Percentiles rank a stretch among this genome's conserved stretches.
Conservation (phyloP, 495 filamentous ascomycete genomes). For the Wilcoxina mikolae region DNA sequence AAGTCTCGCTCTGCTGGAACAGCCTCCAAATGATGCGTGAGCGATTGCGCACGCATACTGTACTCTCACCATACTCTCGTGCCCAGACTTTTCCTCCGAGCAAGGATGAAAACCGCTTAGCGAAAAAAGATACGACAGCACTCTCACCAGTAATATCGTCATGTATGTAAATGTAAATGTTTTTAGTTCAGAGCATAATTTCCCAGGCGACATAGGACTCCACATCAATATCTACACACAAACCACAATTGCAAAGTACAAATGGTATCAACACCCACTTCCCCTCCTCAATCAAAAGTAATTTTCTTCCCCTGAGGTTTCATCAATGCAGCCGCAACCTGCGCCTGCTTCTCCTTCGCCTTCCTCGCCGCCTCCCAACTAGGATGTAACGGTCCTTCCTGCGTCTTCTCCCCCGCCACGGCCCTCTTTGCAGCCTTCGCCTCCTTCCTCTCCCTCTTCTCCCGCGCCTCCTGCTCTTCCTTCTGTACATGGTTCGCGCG, state of each 20-base stretch:
- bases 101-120: too few relatives aligned
- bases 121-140: too few relatives aligned
- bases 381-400: conserved; percentile 57
- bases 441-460: conserved; percentile 32
- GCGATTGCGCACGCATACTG: too few relatives aligned
- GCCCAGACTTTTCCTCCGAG: too few relatives aligned
- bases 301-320: conserved; percentile 60
- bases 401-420: conserved; percentile 10
- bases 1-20: too few relatives aligned
- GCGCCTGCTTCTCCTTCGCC: conserved; percentile 56
- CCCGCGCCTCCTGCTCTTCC: conserved; percentile 29
- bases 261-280: neutral
- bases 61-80: too few relatives aligned
- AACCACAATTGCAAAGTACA: too few relatives aligned
- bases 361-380: conserved; percentile 84
- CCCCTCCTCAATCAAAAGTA: conserved; percentile 60
- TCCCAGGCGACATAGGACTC: neutral
- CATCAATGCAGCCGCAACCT: conserved; percentile 39
- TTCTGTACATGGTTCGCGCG: conserved; percentile 53
- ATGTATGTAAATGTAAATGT: too few relatives aligned
- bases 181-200: too few relatives aligned
- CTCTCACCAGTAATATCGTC: too few relatives aligned
- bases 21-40: too few relatives aligned
- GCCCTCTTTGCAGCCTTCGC: conserved; percentile 33
- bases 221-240: neutral